These are phyloP conservation scores for Parachlorella kessleri DNA, from an alignment of 139 green algal genomes.

Conservation along the genomic window DNA sequence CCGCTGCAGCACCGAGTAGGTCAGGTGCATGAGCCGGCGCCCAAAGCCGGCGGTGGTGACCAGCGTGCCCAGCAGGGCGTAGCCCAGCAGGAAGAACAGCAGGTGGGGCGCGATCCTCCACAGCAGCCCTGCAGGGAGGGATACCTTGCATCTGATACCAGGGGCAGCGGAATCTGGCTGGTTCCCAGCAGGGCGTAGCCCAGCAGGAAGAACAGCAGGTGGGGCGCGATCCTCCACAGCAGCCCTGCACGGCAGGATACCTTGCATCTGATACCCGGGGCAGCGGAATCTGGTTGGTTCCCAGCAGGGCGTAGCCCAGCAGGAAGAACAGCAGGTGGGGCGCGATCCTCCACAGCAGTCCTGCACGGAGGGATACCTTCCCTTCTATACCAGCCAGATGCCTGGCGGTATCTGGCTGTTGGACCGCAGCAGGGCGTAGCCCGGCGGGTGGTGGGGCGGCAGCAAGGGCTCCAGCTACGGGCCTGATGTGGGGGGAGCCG, in stretches of 20 bases:
- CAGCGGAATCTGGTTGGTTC: too few species aligned
- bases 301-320: constrained; percentile 86
- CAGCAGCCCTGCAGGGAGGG: constrained; percentile 72
- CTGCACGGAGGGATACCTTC: too few species aligned
- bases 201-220: constrained; percentile 82
- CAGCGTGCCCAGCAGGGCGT: constrained; percentile 78
- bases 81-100: constrained; percentile 83
- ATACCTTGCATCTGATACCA: too few species aligned
- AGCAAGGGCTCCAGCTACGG: too few species aligned
- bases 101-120: constrained; percentile 72
- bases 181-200: too few species aligned
- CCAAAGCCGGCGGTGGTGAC: constrained; percentile 85
- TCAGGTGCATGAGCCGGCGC: constrained; percentile 70
- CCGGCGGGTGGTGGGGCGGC: too few species aligned
- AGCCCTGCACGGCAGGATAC: constrained; percentile 72
- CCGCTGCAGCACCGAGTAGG: constrained; percentile 62
- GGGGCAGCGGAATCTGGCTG: too few species aligned
- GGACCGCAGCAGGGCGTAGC: too few species aligned
- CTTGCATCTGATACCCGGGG: too few species aligned
- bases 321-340: constrained; percentile 81
- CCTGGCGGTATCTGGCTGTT: too few species aligned
- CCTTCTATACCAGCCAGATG: too few species aligned
- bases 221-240: constrained; percentile 71
- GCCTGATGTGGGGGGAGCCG: too few species aligned
- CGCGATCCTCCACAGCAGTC: constrained; percentile 76